Percentiles rank a stretch among this genome's conserved stretches.
phyloP scores from a whole-genome alignment of 257 asterid genomes.

The Thymus quinquecostatus region DNA sequence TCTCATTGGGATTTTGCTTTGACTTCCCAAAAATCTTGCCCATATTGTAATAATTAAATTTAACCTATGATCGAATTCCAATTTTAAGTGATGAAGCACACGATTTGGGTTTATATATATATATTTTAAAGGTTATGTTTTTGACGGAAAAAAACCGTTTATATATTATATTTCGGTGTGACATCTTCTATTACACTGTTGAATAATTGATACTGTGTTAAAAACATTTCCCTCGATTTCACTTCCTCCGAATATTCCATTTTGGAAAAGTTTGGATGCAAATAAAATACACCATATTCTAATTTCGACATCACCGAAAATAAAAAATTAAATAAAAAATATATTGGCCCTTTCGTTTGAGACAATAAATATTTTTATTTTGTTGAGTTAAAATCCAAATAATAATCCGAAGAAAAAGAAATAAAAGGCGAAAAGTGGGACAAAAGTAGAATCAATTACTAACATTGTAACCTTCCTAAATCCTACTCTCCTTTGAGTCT shows the following conservation, averaged over 20 bases:
- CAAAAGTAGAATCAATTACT: not conserved
- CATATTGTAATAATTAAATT: not conserved
- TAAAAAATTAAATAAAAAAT: not conserved
- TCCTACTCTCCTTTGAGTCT: constrained; percentile 22
- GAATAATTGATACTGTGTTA: too few relatives aligned
- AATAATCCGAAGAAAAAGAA: constrained; percentile 14
- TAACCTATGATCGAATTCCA: not conserved
- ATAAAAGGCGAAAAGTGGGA: not conserved
- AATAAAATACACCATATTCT: not conserved
- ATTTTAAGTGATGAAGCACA: not conserved
- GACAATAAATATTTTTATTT: not conserved
- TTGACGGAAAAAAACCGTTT: too few relatives aligned
- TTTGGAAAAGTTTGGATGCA: not conserved
- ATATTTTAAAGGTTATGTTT: too few relatives aligned
- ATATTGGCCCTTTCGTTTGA: not conserved
- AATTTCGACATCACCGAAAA: too few relatives aligned
- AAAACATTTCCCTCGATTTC: too few relatives aligned
- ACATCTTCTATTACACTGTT: too few relatives aligned
- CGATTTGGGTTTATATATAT: too few relatives aligned
- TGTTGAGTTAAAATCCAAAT: not conserved
- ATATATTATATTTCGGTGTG: too few relatives aligned
- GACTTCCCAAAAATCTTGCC: not conserved
- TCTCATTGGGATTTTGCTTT: not conserved
- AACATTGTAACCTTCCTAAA: constrained; percentile 15
- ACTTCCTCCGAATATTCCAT: not conserved